These are phyloP conservation scores for Trifolium pratense DNA, from an alignment of 306 rosid species.

Conservation along the genomic window DNA sequence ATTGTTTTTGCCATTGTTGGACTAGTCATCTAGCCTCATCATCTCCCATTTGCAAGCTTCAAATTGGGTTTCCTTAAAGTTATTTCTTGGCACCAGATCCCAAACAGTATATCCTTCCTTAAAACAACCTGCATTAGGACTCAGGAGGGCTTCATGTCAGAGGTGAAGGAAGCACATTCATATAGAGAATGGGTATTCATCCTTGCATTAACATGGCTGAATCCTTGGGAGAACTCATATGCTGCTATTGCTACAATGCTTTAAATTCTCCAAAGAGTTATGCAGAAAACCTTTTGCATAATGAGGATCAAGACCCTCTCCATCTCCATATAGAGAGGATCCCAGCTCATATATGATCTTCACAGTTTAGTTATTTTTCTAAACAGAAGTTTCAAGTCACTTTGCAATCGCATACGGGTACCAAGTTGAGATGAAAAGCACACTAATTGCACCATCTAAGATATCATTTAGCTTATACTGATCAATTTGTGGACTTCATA, in stretches of 20 bases:
- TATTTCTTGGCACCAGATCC: too few species aligned
- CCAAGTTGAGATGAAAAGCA: neutral
- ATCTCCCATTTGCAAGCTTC: neutral
- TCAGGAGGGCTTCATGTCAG: too few species aligned
- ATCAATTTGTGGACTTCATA: too few species aligned
- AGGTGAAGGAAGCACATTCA: too few species aligned
- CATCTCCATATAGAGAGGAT: too few species aligned
- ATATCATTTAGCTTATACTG: too few species aligned
- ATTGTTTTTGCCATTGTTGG: neutral
- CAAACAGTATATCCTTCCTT: too few species aligned
- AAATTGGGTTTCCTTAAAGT: neutral
- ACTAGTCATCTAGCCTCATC: neutral
- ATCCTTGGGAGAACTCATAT: neutral
- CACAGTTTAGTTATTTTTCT: neutral
- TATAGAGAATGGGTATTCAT: neutral
- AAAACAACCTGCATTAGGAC: neutral
- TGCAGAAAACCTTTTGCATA: neutral
- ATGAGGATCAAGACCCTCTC: too few species aligned
- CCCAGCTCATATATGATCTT: neutral
- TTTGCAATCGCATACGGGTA: neutral
- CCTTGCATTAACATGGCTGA: neutral
- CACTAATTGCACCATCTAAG: neutral
- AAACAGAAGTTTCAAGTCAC: neutral
- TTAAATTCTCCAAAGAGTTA: neutral
- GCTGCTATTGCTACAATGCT: neutral